Evolutionary conservation across 2,329 filamentous ascomycete genomes (phyloP).

Genomic region (Didymella segeticola): DNA sequence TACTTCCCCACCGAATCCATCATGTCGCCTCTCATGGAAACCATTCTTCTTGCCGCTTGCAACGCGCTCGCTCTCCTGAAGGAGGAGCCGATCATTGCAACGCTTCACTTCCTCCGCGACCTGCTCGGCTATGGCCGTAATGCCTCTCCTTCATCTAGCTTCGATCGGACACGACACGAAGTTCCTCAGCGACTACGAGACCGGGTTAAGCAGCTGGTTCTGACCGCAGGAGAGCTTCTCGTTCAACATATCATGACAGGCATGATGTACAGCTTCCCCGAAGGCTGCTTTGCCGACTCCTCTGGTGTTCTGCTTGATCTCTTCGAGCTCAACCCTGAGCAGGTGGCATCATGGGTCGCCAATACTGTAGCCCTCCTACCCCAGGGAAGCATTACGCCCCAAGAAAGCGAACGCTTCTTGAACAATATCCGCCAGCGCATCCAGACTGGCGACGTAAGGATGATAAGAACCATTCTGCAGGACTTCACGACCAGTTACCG

Average conservation of each 20-base stretch:
- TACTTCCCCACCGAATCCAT: conserved; percentile 90
- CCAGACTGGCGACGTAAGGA: conserved; percentile 71
- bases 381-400: conserved; percentile 71
- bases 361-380: conserved; percentile 85
- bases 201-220: conserved; percentile 75
- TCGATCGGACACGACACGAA: conserved; percentile 65
- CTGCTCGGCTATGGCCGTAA: conserved; percentile 86
- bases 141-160: conserved; percentile 66
- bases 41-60: conserved; percentile 86
- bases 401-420: conserved; percentile 82
- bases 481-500: conserved; percentile 97
- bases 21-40: conserved; percentile 76
- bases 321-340: conserved; percentile 82
- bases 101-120: conserved; percentile 90
- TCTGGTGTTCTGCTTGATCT: conserved; percentile 89
- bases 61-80: conserved; percentile 89
- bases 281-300: conserved; percentile 93
- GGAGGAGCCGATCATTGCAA: conserved; percentile 87
- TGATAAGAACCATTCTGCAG: conserved; percentile 84
- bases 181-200: conserved; percentile 73
- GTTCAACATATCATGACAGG: conserved; percentile 91
- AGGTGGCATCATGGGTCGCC: conserved; percentile 83
- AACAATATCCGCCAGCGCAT: conserved; percentile 81
- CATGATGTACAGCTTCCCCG: conserved; percentile 99
- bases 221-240: conserved; percentile 74